phyloP scores from a whole-genome alignment of 345 rosid species.

The Noccaea caerulescens region DNA sequence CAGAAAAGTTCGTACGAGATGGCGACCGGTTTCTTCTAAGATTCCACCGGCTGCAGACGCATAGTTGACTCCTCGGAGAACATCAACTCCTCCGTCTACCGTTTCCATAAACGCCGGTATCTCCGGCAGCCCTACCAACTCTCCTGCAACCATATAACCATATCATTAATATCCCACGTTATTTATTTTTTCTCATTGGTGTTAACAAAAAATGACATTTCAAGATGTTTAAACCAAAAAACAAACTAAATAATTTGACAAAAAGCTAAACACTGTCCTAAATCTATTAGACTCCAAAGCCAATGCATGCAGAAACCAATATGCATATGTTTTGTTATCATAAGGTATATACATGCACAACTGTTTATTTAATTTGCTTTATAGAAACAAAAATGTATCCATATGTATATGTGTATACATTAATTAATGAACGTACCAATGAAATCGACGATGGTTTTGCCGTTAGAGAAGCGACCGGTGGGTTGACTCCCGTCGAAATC shows the following conservation, averaged over 20 bases:
- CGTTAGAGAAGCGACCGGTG: constrained; percentile 85
- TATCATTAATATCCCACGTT: too few species aligned
- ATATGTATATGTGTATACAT: not conserved
- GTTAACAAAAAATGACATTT: too few species aligned
- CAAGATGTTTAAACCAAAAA: too few species aligned
- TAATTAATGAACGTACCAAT: constrained; percentile 49
- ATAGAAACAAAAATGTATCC: not conserved
- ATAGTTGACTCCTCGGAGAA: constrained; percentile 68
- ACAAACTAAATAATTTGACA: too few species aligned
- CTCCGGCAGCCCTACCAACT: constrained; percentile 62
- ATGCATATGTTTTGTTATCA: too few species aligned
- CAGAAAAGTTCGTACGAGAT: constrained; percentile 41
- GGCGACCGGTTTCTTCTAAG: constrained; percentile 69
- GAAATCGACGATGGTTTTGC: constrained; percentile 75
- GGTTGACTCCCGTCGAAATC: constrained; percentile 63
- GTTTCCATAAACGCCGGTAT: constrained; percentile 63
- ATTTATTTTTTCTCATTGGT: too few species aligned
- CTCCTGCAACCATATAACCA: constrained; percentile 47
- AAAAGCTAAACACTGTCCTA: too few species aligned
- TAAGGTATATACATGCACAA: too few species aligned
- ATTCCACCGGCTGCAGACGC: constrained; percentile 95
- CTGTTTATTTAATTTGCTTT: not conserved
- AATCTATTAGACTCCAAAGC: too few species aligned
- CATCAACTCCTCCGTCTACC: constrained; percentile 42
- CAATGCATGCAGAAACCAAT: too few species aligned